These are phyloP conservation scores for Didymella arachidicola DNA, from an alignment of 2,329 filamentous ascomycete genomes.

Conservation along the genomic window DNA sequence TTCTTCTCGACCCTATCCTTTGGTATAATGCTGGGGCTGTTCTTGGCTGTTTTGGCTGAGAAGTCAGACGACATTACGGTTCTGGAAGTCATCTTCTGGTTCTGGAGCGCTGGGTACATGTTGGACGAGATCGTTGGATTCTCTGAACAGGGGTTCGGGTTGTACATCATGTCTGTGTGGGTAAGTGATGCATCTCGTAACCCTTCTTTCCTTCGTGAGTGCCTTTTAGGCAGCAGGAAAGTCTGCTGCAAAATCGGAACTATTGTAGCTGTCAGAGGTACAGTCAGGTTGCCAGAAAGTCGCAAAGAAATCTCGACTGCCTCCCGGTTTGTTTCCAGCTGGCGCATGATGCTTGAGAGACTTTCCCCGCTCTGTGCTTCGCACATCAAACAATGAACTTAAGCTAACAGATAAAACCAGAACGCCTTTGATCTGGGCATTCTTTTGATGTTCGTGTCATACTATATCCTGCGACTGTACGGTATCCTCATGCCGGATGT, in stretches of 20 bases:
- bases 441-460: slow-evolving; percentile 81
- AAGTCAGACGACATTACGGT: slow-evolving; percentile 81
- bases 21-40: slow-evolving; percentile 82
- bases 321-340: neutral
- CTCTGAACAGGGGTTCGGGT: slow-evolving; percentile 93
- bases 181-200: slow-evolving; percentile 69
- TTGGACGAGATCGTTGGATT: slow-evolving; percentile 95
- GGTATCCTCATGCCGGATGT: slow-evolving; percentile 83
- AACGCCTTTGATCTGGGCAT: slow-evolving; percentile 95
- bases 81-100: slow-evolving; percentile 91
- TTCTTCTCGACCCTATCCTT: slow-evolving; percentile 89
- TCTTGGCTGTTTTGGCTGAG: slow-evolving; percentile 79
- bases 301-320: neutral
- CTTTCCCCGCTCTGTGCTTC: too few species aligned
- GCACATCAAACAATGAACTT: too few species aligned
- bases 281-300: too few species aligned
- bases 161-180: slow-evolving; percentile 65
- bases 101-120: slow-evolving; percentile 98
- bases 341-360: too few species aligned
- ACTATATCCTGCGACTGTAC: slow-evolving; percentile 89
- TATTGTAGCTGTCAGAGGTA: too few species aligned
- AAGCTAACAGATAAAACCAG: slow-evolving; percentile 44
- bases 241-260: too few species aligned
- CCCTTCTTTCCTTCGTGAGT: neutral
- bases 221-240: too few species aligned